Percentiles rank a stretch among this genome's conserved stretches.
These are phyloP conservation scores for Nakataea oryzae DNA, from an alignment of 2,329 filamentous ascomycete genomes.

Conservation along the genomic window DNA sequence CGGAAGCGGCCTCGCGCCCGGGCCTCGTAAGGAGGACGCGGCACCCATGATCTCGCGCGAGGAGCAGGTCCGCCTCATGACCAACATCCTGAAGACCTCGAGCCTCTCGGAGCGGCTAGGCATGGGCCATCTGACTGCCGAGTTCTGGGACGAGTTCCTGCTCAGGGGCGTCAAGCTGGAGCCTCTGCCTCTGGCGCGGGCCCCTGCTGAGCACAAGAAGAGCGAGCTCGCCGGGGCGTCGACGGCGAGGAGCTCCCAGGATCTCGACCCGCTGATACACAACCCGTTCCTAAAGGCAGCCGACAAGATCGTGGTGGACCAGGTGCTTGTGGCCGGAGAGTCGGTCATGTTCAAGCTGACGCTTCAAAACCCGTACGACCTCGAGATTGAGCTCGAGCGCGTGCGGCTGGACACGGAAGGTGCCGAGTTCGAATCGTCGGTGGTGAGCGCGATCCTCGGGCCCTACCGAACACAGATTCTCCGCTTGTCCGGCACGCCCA, in stretches of 20 bases:
- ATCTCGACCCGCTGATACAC: constrained; percentile 82
- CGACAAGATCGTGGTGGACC: constrained; percentile 49
- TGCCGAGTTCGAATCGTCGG: constrained; percentile 56
- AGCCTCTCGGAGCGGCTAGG: constrained; percentile 68
- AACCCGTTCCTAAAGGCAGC: constrained; percentile 75
- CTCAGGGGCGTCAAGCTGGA: constrained; percentile 68
- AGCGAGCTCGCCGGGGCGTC: constrained; percentile 40
- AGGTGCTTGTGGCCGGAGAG: constrained; percentile 70
- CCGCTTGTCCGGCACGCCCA: constrained; percentile 58
- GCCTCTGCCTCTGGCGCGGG: constrained; percentile 44
- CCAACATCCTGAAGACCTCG: constrained; percentile 78
- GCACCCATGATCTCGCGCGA: constrained; percentile 64
- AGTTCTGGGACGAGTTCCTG: constrained; percentile 97
- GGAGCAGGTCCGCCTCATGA: constrained; percentile 75
- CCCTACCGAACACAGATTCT: constrained; percentile 77
- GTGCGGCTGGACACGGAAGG: constrained; percentile 67
- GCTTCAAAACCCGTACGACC: constrained; percentile 88
- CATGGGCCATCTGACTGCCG: constrained; percentile 53
- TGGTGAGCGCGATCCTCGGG: constrained; percentile 59
- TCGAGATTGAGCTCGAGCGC: constrained; percentile 81
- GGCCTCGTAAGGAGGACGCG: constrained; percentile 55
- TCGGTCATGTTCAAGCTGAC: constrained; percentile 68
- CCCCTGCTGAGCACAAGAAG: constrained; percentile 55
- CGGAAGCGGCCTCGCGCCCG: constrained; percentile 69
- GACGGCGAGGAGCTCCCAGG: constrained; percentile 42